A percentile compares a stretch with the other conserved stretches of the same genome.
These are phyloP conservation scores for Parietichytrium sp. DNA, from an alignment of 108 stramenopile species.

Conservation along the genomic window DNA sequence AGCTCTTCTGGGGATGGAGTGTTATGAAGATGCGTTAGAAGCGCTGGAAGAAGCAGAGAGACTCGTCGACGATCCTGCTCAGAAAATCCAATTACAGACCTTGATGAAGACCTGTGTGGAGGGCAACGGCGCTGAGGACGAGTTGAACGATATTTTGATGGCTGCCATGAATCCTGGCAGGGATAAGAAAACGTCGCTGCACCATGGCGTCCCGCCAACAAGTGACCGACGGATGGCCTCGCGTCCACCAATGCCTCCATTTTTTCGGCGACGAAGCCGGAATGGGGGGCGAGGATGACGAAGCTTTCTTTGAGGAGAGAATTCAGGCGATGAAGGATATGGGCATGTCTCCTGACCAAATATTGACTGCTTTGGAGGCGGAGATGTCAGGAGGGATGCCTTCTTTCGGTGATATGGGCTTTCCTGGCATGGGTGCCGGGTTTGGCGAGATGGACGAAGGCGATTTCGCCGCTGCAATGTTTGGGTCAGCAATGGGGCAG, in stretches of 20 bases:
- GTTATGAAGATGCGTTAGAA: not conserved
- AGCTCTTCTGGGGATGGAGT: not conserved
- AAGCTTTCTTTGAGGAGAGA: not conserved
- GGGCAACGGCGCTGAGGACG: not conserved
- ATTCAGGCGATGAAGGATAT: not conserved
- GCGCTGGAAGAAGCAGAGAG: not conserved
- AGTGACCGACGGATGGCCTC: not conserved
- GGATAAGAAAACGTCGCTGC: not conserved
- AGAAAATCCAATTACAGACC: no score
- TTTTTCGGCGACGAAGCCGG: not conserved
- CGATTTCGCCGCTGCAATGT: not conserved
- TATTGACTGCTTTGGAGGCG: not conserved
- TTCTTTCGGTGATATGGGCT: not conserved
- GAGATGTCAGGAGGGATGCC: not conserved
- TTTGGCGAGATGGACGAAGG: not conserved
- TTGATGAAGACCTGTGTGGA: no score
- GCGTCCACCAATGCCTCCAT: conserved; percentile 2
- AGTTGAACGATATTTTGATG: not conserved
- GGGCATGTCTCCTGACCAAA: conserved; percentile 22
- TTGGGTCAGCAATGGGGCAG: not conserved
- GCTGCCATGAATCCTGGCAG: conserved; percentile 1
- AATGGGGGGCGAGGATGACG: not conserved
- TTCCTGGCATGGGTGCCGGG: not conserved
- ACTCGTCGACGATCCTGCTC: not conserved
- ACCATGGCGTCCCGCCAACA: not conserved